Conservation (phyloP, 2,329 filamentous ascomycete species). For the Penicillium sp. region DNA sequence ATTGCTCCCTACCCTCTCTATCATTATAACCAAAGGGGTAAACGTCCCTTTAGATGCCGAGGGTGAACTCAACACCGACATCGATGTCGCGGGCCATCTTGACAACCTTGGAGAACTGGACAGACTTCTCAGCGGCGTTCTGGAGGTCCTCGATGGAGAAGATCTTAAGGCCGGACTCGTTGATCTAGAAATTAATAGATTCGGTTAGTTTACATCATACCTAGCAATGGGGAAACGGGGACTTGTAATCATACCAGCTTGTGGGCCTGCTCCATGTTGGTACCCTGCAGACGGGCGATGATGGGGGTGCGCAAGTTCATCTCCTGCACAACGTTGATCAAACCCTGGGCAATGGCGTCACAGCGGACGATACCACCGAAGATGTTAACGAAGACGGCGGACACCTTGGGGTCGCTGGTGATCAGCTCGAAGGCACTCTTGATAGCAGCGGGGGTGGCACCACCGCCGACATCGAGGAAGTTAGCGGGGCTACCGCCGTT, state of each 20-base stretch:
- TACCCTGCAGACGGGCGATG: conserved; percentile 93
- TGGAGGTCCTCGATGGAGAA: conserved; percentile 99
- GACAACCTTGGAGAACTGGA: conserved; percentile 98
- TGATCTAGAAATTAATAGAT: conserved; percentile 50
- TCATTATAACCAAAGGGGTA: conserved; percentile 1
- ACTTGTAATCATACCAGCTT: conserved; percentile 49
- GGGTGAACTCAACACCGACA: conserved; percentile 87
- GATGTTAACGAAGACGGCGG: conserved; percentile 99
- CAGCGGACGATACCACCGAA: conserved; percentile 98
- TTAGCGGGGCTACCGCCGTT: conserved; percentile 94
- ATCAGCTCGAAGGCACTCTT: conserved; percentile 97
- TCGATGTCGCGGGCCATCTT: conserved; percentile 98
- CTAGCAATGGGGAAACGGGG: conserved; percentile 15
- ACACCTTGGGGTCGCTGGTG: conserved; percentile 95
- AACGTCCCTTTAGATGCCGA: conserved; percentile 66
- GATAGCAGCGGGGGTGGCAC: conserved; percentile 92
- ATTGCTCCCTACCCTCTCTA: conserved; percentile 8
- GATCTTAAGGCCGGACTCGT: conserved; percentile 97
- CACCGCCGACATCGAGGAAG: conserved; percentile 97
- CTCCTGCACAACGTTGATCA: conserved; percentile 87
- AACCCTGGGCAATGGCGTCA: conserved; percentile 89
- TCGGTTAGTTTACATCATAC: background rate
- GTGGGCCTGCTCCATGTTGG: conserved; percentile 92
- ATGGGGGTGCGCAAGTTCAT: conserved; percentile 96
- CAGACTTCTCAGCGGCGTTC: conserved; percentile 91